These are phyloP conservation scores for Macrolepiota albuminosa DNA, from an alignment of 768 basidiomycete species.

Conservation along the genomic window DNA sequence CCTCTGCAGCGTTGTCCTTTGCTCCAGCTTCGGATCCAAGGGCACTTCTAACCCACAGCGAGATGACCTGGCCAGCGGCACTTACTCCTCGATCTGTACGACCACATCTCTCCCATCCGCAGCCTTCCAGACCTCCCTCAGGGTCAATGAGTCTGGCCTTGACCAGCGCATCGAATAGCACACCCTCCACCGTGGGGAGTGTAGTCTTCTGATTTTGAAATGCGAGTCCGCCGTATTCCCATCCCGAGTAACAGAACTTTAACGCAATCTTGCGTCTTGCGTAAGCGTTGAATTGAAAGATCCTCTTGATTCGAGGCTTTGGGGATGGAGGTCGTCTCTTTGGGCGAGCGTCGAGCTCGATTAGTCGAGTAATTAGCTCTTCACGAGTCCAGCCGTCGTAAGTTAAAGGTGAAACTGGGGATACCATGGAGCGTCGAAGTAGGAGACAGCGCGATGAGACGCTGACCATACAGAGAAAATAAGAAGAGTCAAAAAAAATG, in stretches of 20 bases:
- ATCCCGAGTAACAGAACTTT: slow-evolving; percentile 89
- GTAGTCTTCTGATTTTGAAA: slow-evolving; percentile 68
- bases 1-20: not conserved
- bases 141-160: slow-evolving; percentile 75
- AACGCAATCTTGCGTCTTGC: slow-evolving; percentile 88
- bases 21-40: slow-evolving; percentile 27
- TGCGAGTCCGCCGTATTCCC: slow-evolving; percentile 89
- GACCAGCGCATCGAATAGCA: slow-evolving; percentile 75
- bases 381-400: slow-evolving; percentile 45
- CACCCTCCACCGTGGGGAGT: slow-evolving; percentile 87
- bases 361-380: slow-evolving; percentile 64
- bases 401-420: slow-evolving; percentile 24
- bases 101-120: slow-evolving; percentile 89
- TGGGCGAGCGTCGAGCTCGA: slow-evolving; percentile 43
- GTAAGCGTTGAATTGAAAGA: slow-evolving; percentile 63
- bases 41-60: slow-evolving; percentile 83
- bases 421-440: slow-evolving; percentile 13
- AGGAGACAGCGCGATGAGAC: slow-evolving; percentile 10
- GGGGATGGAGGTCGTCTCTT: slow-evolving; percentile 22
- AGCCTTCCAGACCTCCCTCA: slow-evolving; percentile 72
- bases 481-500: not conserved
- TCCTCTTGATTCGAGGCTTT: slow-evolving; percentile 18
- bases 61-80: slow-evolving; percentile 89
- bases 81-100: slow-evolving; percentile 95
- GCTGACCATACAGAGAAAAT: slow-evolving; percentile 7